Conservation (phyloP, 805 yeast genomes). For the Pichia kluyveri region DNA sequence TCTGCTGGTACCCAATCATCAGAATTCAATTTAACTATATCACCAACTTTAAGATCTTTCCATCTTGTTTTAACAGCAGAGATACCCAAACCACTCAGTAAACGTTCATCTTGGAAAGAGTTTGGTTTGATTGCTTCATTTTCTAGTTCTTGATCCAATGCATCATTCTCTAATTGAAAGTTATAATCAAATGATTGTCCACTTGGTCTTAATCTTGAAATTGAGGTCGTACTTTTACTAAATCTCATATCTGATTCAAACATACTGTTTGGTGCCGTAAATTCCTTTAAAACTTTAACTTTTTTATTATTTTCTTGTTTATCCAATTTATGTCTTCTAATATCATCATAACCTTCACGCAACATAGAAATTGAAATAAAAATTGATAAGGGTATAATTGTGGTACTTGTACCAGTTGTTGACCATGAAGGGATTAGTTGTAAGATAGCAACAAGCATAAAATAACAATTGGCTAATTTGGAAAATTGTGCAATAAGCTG, state of each 20-base stretch:
- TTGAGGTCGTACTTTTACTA: slow-evolving; percentile 21
- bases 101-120: slow-evolving; percentile 17
- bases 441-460: slow-evolving; percentile 79
- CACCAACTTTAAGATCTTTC: slow-evolving; percentile 85
- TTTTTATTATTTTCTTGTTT: slow-evolving; percentile 66
- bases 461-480: slow-evolving; percentile 85
- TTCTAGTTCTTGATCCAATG: slow-evolving; percentile 11
- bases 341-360: slow-evolving; percentile 92
- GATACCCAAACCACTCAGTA: slow-evolving; percentile 14
- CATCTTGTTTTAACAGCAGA: slow-evolving; percentile 34
- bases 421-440: slow-evolving; percentile 98
- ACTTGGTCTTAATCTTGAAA: slow-evolving; percentile 20
- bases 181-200: slow-evolving; percentile 19
- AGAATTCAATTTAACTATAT: slow-evolving; percentile 58
- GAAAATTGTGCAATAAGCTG: slow-evolving; percentile 88
- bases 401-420: slow-evolving; percentile 91
- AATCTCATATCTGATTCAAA: slow-evolving; percentile 12
- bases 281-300: slow-evolving; percentile 31
- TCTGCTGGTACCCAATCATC: slow-evolving; percentile 97
- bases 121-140: slow-evolving; percentile 11
- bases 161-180: neutral
- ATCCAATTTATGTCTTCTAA: slow-evolving; percentile 78
- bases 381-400: slow-evolving; percentile 79
- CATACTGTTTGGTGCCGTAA: neutral
- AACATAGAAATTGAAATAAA: slow-evolving; percentile 85